Evolutionary conservation across 345 rosid genomes (phyloP), one percentile per base, ranked within the genome.

Genomic region (Triadica sebifera): DNA sequence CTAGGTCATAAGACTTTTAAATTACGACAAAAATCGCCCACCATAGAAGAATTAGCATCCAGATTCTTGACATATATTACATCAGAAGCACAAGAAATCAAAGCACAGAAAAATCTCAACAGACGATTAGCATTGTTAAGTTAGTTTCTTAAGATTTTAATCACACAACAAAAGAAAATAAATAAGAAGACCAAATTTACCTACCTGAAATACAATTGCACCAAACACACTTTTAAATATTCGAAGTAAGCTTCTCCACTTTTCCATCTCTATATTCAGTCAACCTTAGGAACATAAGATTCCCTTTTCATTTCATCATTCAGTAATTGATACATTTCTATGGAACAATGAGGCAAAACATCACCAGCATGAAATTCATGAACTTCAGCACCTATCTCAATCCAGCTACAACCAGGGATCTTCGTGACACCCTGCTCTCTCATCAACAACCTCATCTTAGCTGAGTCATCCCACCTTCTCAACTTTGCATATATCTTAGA

Each of bases 341-440:
- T 47, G 5, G 78, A 83, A 69, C 75, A 24, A 75, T 74, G 60
- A 25, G 69, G 65, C 65, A 75, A 59, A 51, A 49, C 79, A 64
- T 83, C 89, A 62, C 98, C 92, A 11, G 96, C 90, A 75, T 76
- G 90, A 84, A 92, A 94, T 79, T 92, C 97, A 66, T 78, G 82
- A 37, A 82, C 72, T 78, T 77, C 83, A 75, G 79, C 78, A 59
- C 82, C 75, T 15, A 87, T 84, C 71, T 83, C 95, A 7, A 92
- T 81, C 98, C 97, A 94, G 80, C 97, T 94, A 79, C 98, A 92
- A 17, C 97, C 98, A 17, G 97, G 95, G 65, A 91, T 87, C 83
- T 94, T 94, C 37, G 59, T 25, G 37, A 92, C 84, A 37, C 94
- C 96, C 69, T 82, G 82, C 39, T 84, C 78, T 86, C 84, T 87